Evolutionary conservation across 2,329 filamentous ascomycete genomes (phyloP).

Genomic region (Fonsecaea erecta): DNA sequence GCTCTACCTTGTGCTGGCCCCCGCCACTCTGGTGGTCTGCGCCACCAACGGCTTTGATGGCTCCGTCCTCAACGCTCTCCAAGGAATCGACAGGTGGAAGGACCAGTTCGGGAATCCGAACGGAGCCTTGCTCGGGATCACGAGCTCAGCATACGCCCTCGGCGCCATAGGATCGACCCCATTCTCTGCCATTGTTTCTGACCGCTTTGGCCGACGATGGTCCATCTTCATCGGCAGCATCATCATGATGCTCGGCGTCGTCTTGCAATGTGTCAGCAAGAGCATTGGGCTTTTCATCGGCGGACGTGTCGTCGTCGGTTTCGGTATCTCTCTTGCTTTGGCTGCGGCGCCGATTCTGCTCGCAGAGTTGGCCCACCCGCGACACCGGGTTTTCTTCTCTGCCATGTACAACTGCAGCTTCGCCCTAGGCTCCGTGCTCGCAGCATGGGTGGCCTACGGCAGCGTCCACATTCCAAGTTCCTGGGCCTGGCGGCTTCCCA

Average conservation of each 20-base stretch:
- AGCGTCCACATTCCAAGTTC: constrained; percentile 48
- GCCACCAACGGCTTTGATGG: constrained; percentile 43
- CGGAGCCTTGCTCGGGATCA: constrained; percentile 49
- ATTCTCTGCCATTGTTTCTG: constrained; percentile 53
- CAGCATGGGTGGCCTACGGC: constrained; percentile 55
- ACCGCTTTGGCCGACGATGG: constrained; percentile 52
- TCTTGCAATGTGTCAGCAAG: constrained; percentile 39
- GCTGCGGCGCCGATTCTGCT: constrained; percentile 47
- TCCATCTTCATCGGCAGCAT: constrained; percentile 54
- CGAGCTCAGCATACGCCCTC: constrained; percentile 61
- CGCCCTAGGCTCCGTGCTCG: constrained; percentile 58
- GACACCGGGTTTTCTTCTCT: constrained; percentile 54
- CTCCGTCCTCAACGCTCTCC: constrained; percentile 21
- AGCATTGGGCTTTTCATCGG: constrained; percentile 56
- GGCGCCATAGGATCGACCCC: constrained; percentile 54
- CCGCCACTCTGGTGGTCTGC: constrained; percentile 64
- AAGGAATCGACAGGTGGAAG: constrained; percentile 11
- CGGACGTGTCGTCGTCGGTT: constrained; percentile 67
- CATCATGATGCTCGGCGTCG: constrained; percentile 52
- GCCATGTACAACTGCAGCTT: constrained; percentile 59
- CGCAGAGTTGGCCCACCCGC: constrained; percentile 54
- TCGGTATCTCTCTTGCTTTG: constrained; percentile 57
- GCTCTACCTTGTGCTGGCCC: constrained; percentile 63
- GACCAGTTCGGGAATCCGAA: constrained; percentile 43
- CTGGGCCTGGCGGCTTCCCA: constrained; percentile 59